Base-by-base conservation (phyloP, 1,284 basidiomycete species). In the Earliella scabrosa region DNA sequence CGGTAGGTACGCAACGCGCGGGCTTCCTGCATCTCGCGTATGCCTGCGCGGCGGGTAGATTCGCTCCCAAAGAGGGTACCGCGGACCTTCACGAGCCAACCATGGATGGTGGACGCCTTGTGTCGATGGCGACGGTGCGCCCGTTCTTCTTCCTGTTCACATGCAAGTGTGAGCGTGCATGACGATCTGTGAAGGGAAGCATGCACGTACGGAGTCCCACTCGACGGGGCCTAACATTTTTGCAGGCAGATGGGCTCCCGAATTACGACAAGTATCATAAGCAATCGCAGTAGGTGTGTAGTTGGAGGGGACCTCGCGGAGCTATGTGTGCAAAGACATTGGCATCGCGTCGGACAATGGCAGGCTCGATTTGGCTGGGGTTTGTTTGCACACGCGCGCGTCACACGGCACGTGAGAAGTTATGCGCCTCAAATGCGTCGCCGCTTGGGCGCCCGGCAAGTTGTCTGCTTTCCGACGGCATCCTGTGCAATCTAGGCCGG, bases 31-130 rank as follows among this genome's bases (percentile, higher is more conserved):
- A 76, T 75, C 68, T 76, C 75, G 29, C 60, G 56, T 35, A 74
- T 72, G 44, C 75, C 85, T 62, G 69, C 76, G 47, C 71, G 80
- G 60, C 88, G 78, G 40, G 87, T 72, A n/a, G 63, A 64, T 66
- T 91, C 88, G 67, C 88, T 78, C 32, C 86, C 88, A 24, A 78
- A 67, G 45, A 91, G 74, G 16, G 89, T 90, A 31, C 88, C 89
- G 59, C 88, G 81, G 81, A 86, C 82, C 71, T 90, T 90, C n/a
- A 85, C 82, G 56, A 91, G 75, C 87, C 88, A 90, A 49, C 88
- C 88, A 64, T 90, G 88, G 69, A 89, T 78, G 4, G 79, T 80
- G 4, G 86, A 88, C 13, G 87, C 78, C 47, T 84, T 82, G 53
- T 79, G 83, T 43, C 71, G 77, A 58, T 67, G 64, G 21, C 60